Conservation (phyloP, 1,284 basidiomycete genomes). For the Malassezia nana region DNA sequence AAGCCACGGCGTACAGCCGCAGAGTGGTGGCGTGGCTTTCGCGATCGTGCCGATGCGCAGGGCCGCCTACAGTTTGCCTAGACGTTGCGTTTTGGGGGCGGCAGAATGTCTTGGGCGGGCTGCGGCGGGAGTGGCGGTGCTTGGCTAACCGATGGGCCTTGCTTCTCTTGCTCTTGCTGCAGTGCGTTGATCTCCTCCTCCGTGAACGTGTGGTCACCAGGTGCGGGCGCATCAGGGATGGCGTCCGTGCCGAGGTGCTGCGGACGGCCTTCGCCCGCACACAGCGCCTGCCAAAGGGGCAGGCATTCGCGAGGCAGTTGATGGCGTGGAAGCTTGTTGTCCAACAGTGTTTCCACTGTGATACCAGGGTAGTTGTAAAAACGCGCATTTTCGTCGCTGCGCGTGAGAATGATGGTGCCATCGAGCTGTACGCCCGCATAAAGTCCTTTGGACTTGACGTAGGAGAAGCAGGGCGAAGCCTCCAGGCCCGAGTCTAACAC, state of each 20-base stretch:
- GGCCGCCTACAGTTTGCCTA: constrained; percentile 10
- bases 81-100: constrained; percentile 15
- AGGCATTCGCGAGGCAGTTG: constrained; percentile 22
- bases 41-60: constrained; percentile 22
- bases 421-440: constrained; percentile 47
- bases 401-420: constrained; percentile 39
- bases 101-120: constrained; percentile 54
- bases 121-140: background rate
- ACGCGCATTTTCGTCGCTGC: constrained; percentile 35
- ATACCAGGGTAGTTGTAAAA: constrained; percentile 34
- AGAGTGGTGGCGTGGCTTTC: constrained; percentile 29
- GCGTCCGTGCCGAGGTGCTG: constrained; percentile 31
- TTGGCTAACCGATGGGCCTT: constrained; percentile 31
- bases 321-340: constrained; percentile 22
- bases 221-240: constrained; percentile 29
- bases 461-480: constrained; percentile 40
- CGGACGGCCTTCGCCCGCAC: constrained; percentile 35
- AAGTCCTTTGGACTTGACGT: constrained; percentile 47
- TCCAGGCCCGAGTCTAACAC: constrained; percentile 40
- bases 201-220: constrained; percentile 30
- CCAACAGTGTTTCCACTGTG: constrained; percentile 23
- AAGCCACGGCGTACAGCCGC: constrained; percentile 21
- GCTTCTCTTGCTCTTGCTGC: constrained; percentile 37
- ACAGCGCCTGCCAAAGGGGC: constrained; percentile 41
- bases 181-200: constrained; percentile 25